Conservation (phyloP, 352 stramenopile genomes). For the Vaucheria bursata region DNA sequence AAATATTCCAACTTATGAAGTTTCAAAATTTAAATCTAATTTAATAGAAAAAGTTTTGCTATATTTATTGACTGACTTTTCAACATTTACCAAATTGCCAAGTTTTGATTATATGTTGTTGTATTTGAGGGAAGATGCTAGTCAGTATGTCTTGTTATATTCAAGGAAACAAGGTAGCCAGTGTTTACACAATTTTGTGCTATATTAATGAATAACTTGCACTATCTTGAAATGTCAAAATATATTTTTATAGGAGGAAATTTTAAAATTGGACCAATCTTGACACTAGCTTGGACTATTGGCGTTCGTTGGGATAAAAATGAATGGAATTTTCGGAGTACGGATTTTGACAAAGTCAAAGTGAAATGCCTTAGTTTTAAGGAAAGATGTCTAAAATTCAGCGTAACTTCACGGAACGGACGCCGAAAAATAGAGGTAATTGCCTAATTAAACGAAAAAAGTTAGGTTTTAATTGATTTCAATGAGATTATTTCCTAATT, state of each 20-base stretch:
- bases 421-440: neutral
- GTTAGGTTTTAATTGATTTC: neutral
- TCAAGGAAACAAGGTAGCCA: too few species aligned
- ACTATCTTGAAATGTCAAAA: too few species aligned
- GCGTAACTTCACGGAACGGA: neutral
- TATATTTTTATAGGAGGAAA: neutral
- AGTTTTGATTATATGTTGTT: too few species aligned
- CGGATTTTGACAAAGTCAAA: neutral
- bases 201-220: too few species aligned
- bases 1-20: too few species aligned
- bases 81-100: too few species aligned
- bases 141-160: too few species aligned
- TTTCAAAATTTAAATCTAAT: too few species aligned
- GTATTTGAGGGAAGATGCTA: too few species aligned
- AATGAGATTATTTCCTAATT: neutral
- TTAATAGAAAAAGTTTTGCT: too few species aligned
- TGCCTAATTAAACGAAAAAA: neutral
- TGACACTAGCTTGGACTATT: neutral
- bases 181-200: too few species aligned
- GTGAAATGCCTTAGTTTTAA: neutral
- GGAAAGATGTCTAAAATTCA: neutral
- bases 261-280: constrained; percentile 1
- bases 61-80: too few species aligned
- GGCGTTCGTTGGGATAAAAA: neutral
- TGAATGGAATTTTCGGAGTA: constrained; percentile 8